Conservation (phyloP, 805 yeast species). For the Ogataea methanolica region DNA sequence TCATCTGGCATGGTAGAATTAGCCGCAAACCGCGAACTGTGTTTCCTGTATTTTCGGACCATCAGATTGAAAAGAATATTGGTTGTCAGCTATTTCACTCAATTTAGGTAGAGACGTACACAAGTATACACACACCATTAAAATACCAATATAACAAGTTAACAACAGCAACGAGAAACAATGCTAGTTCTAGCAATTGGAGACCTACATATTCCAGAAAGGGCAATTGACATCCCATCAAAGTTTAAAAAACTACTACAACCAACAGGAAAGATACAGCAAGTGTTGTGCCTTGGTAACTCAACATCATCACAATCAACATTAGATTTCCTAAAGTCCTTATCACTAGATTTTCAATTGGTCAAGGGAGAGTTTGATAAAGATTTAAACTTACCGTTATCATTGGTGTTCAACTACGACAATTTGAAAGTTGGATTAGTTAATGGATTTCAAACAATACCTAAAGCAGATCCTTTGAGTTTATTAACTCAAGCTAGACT, state of each 20-base stretch:
- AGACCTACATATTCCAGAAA: constrained; percentile 84
- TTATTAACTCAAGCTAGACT: constrained; percentile 79
- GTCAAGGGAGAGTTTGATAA: constrained; percentile 84
- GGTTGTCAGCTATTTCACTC: too few species aligned
- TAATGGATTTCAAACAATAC: constrained; percentile 79
- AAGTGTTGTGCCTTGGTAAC: constrained; percentile 83
- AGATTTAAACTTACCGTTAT: constrained; percentile 49
- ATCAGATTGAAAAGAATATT: too few species aligned
- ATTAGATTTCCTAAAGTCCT: constrained; percentile 53
- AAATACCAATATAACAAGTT: not conserved
- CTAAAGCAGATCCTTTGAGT: constrained; percentile 82
- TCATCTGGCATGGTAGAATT: too few species aligned
- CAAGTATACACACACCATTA: not conserved
- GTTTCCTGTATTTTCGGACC: too few species aligned
- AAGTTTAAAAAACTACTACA: constrained; percentile 72
- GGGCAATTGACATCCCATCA: constrained; percentile 59
- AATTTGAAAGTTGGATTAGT: constrained; percentile 77
- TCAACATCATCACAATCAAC: constrained; percentile 65
- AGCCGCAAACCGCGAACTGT: too few species aligned
- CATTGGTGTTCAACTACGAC: constrained; percentile 63
- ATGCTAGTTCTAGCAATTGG: constrained; percentile 83
- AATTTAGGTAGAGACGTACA: not conserved
- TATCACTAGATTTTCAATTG: constrained; percentile 68
- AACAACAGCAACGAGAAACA: not conserved
- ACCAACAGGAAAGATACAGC: constrained; percentile 76